Base-by-base conservation (phyloP, 1,139 yeast genomes). In the Suhomyces choctaworum region DNA sequence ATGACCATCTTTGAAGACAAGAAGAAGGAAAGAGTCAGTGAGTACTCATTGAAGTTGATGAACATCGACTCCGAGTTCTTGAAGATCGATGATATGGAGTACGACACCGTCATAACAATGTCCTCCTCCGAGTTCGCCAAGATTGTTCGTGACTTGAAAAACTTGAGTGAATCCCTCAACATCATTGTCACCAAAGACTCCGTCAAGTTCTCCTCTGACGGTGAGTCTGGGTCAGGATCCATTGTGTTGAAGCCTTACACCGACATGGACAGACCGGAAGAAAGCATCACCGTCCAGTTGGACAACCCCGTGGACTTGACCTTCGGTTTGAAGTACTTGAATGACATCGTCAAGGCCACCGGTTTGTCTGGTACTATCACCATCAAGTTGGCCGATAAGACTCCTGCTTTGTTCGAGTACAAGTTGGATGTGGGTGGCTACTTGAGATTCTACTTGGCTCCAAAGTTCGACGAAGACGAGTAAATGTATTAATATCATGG, bases 51-150 rank as follows among this genome's bases (percentile, higher is more conserved):
- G 59, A 89, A 90, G 62, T 76, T 92, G 60, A 89, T 92, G 96
- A 96, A 92, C 58, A 88, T 92, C 52, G 98, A 92, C 60, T 87
- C 95, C 45, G 97, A 92, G 58, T 88, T 87, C 67, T 78, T 92
- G 56, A 83, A 87, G 53, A 87, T 92, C 58, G 98, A 95, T 51
- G 97, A 89, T 51, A 82, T 89, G 79, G 95, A 88, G 46, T 86
- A 86, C 62, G 94, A 87, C 56, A 80, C 95, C 33, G 82, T 86
- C 45, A 76, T 92, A 50, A 80, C 85, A 44, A 78, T 92, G 87
- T 96, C 97, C 41, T 74, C 96, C 23, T 51, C 75, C 22, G 97
- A 92, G 53, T 88, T 92, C 63, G 81, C 94, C 56, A 88, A 90
- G 62, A 82, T 87, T 50, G 87, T 90, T 44, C 81, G 96, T 54